A percentile compares a stretch with the other conserved stretches of the same genome.
Evolutionary conservation across 2,329 filamentous ascomycete species (phyloP).

Genomic region (Akanthomyces muscarius): DNA sequence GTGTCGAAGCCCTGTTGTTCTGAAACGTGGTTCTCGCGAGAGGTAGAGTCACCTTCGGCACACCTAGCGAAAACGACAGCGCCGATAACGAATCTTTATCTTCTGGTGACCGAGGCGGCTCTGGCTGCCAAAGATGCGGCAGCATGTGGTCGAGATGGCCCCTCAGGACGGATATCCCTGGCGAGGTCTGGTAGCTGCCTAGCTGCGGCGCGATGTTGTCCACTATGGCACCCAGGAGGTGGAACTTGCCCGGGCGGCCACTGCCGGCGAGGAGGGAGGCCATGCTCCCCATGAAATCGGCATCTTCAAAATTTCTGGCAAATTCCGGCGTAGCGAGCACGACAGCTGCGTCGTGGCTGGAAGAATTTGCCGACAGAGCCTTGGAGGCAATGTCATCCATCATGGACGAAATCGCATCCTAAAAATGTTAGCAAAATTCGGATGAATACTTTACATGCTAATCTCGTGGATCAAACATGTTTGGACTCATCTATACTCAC

Average conservation of each 20-base stretch:
- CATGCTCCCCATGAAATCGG: slow-evolving; percentile 39
- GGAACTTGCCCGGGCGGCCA: slow-evolving; percentile 35
- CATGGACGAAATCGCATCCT: slow-evolving; percentile 21
- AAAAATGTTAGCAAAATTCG: slow-evolving; percentile 17
- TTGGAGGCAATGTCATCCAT: slow-evolving; percentile 23
- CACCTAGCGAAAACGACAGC: slow-evolving; percentile 39
- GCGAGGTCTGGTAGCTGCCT: slow-evolving; percentile 28
- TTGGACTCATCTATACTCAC: not conserved
- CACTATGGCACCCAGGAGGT: slow-evolving; percentile 52
- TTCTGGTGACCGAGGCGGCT: slow-evolving; percentile 25
- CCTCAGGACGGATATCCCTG: slow-evolving; percentile 51
- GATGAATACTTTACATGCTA: not conserved
- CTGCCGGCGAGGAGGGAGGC: slow-evolving; percentile 44
- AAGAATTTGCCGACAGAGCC: slow-evolving; percentile 27
- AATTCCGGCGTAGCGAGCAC: slow-evolving; percentile 48
- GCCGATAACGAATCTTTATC: slow-evolving; percentile 36
- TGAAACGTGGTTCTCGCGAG: slow-evolving; percentile 76
- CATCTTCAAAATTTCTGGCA: slow-evolving; percentile 45
- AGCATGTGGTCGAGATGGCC: slow-evolving; percentile 39
- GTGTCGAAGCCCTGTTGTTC: slow-evolving; percentile 59
- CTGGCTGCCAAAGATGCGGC: slow-evolving; percentile 41
- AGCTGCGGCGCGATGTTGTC: slow-evolving; percentile 46
- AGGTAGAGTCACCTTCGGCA: slow-evolving; percentile 51
- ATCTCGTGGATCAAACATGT: slow-evolving; percentile 18
- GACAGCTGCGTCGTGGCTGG: slow-evolving; percentile 40